These are phyloP conservation scores for Nigrospora osmanthi DNA, from an alignment of 2,329 filamentous ascomycete genomes.

Conservation along the genomic window DNA sequence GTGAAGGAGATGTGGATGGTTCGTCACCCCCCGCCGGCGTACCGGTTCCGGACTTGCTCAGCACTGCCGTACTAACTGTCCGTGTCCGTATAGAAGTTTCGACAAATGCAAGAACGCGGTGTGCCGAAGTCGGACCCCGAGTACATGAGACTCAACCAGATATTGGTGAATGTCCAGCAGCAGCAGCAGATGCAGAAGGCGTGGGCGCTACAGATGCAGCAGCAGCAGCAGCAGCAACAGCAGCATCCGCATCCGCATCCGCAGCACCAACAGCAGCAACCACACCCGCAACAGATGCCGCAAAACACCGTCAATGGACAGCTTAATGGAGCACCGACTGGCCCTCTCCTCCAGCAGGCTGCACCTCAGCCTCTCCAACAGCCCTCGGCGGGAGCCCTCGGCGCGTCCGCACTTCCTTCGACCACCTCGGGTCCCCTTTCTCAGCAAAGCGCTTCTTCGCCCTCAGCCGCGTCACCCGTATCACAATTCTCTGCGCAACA, in stretches of 20 bases:
- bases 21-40: constrained; percentile 1
- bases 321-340: constrained; percentile 40
- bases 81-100: constrained; percentile 59
- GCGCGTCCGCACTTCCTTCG: constrained; percentile 29
- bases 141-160: constrained; percentile 71
- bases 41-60: too few species aligned
- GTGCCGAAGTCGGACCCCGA: constrained; percentile 79
- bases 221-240: constrained; percentile 50
- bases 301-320: constrained; percentile 49
- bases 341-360: constrained; percentile 27
- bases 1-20: constrained; percentile 68
- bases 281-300: constrained; percentile 43
- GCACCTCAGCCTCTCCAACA: constrained; percentile 24
- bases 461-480: constrained; percentile 21
- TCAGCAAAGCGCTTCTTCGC: constrained; percentile 23
- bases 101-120: constrained; percentile 80
- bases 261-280: constrained; percentile 49
- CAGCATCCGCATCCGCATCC: constrained; percentile 52
- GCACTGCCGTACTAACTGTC: too few species aligned
- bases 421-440: constrained; percentile 17
- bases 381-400: constrained; percentile 24
- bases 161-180: constrained; percentile 65
- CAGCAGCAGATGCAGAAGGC: constrained; percentile 52
- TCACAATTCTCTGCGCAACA: constrained; percentile 70
- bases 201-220: constrained; percentile 49